A percentile compares a stretch with the other conserved stretches of the same genome.
Conservation (phyloP, 345 rosid genomes). For the Brassica juncea region DNA sequence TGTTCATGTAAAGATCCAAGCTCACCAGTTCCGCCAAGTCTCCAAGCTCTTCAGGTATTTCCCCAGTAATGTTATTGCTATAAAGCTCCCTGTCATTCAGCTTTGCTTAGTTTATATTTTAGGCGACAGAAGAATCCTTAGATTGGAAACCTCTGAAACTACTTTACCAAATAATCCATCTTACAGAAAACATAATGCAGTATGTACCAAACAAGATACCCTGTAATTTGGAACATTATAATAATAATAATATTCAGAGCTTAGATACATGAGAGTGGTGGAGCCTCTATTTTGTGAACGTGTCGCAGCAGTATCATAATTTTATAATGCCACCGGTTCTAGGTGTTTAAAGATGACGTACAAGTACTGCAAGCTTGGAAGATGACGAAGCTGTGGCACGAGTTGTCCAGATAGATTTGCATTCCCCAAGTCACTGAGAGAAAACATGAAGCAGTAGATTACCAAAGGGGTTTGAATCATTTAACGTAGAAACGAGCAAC, state of each 20-base stretch:
- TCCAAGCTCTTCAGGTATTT: conserved; percentile 73
- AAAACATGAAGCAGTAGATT: not conserved
- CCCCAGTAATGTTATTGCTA: conserved; percentile 65
- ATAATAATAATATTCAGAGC: not conserved
- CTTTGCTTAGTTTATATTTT: no score
- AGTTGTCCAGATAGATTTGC: conserved; percentile 36
- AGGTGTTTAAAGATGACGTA: conserved; percentile 41
- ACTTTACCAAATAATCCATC: not conserved
- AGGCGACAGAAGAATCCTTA: not conserved
- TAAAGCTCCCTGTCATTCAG: conserved; percentile 68
- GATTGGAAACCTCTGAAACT: not conserved
- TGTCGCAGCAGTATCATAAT: not conserved
- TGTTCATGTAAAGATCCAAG: conserved; percentile 82
- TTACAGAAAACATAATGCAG: no score
- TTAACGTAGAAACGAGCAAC: not conserved
- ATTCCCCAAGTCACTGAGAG: conserved; percentile 42
- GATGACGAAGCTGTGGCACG: conserved; percentile 25
- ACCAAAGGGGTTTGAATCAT: not conserved
- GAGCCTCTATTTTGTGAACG: not conserved
- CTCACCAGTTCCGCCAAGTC: conserved; percentile 67
- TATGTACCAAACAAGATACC: no score
- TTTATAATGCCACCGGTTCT: not conserved
- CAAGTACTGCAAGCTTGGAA: conserved; percentile 47
- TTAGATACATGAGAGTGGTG: conserved; percentile 8
- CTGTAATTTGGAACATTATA: not conserved